A percentile compares a stretch with the other conserved stretches of the same genome.
phyloP scores from a whole-genome alignment of 208 protist species.

The Herpetomonas samuelpessoai region DNA sequence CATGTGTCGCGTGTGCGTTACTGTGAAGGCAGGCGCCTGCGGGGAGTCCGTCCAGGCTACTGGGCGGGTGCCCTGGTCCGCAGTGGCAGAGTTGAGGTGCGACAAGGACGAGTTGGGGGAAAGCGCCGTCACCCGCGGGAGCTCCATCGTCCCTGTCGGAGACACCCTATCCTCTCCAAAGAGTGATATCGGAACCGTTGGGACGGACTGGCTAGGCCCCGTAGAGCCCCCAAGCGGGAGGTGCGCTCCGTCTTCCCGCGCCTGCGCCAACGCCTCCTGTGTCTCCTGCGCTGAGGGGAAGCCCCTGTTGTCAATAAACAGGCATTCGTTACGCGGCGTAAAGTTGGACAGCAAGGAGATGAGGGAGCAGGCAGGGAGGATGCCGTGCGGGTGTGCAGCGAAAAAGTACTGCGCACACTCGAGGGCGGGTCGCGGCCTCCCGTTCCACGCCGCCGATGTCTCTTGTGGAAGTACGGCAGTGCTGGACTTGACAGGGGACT shows the following conservation, averaged over 20 bases:
- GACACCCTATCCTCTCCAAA: too few species aligned
- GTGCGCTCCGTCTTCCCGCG: not conserved
- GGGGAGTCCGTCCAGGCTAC: too few species aligned
- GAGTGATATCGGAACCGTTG: too few species aligned
- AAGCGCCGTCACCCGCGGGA: too few species aligned
- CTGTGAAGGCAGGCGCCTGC: not conserved
- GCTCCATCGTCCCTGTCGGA: too few species aligned
- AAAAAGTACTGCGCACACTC: constrained; percentile 43
- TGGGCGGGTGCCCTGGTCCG: too few species aligned
- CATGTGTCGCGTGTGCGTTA: not conserved
- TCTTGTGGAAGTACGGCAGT: too few species aligned
- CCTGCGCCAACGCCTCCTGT: not conserved
- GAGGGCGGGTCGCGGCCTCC: constrained; percentile 12
- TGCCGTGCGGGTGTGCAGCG: constrained; percentile 51
- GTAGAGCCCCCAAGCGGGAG: not conserved
- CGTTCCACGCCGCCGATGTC: too few species aligned
- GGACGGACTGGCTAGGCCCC: not conserved
- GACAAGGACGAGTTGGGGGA: too few species aligned
- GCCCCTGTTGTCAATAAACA: constrained; percentile 34
- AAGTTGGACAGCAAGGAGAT: constrained; percentile 34
- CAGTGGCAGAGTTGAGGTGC: too few species aligned
- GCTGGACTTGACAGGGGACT: too few species aligned
- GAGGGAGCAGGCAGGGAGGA: constrained; percentile 42
- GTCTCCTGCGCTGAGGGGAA: constrained; percentile 1
- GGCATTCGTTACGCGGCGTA: constrained; percentile 14